Conservation (phyloP, 176 grass and related monocot genomes). For the Musa schizocarpa region DNA sequence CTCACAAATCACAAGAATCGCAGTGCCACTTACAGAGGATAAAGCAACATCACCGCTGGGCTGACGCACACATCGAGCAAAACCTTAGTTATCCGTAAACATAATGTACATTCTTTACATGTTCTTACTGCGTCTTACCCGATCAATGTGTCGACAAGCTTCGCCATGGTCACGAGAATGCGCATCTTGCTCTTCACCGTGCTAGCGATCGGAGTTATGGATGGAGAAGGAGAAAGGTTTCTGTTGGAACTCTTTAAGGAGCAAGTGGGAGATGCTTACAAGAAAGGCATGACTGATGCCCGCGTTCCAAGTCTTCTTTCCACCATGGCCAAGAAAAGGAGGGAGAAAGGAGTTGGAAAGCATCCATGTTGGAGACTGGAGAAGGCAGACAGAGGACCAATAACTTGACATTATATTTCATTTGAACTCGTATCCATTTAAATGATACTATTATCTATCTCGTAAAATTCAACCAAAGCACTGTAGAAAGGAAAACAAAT, state of each 20-base stretch:
- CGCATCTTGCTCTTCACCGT: too few species aligned
- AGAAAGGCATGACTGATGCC: slow-evolving; percentile 61
- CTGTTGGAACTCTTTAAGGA: not conserved
- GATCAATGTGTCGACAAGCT: slow-evolving; percentile 59
- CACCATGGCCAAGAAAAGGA: slow-evolving; percentile 64
- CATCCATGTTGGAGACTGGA: not conserved
- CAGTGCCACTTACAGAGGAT: slow-evolving; percentile 69
- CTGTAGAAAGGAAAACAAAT: too few species aligned
- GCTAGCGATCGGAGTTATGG: too few species aligned
- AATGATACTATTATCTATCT: too few species aligned
- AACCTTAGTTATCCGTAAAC: not conserved
- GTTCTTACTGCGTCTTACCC: slow-evolving; percentile 38
- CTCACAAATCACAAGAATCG: not conserved
- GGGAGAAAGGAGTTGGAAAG: slow-evolving; percentile 30
- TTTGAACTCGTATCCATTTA: too few species aligned
- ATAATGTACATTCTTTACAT: not conserved
- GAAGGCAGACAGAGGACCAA: too few species aligned
- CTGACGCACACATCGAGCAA: slow-evolving; percentile 24
- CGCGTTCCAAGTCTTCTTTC: slow-evolving; percentile 37
- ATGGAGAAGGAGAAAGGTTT: not conserved
- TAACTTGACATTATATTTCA: too few species aligned
- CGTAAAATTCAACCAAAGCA: too few species aligned
- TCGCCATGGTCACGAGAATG: slow-evolving; percentile 7
- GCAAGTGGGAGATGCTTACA: slow-evolving; percentile 16
- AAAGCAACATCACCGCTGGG: slow-evolving; percentile 77